These are phyloP conservation scores for Lodderomyces beijingensis DNA, from an alignment of 1,139 yeast genomes.

Conservation along the genomic window DNA sequence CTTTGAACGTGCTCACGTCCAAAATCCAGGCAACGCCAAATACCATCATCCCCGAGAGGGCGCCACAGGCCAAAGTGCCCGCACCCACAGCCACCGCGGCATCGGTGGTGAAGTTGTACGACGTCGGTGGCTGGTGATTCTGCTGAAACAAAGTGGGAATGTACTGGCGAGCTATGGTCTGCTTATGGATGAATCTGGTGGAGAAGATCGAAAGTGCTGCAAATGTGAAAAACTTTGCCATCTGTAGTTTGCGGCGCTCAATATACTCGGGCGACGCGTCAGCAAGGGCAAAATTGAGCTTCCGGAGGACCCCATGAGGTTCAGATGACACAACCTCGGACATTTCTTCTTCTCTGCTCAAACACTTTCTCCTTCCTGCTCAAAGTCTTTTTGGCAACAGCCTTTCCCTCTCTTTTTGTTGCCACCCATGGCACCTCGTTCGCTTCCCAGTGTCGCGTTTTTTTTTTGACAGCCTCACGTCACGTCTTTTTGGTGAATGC, in stretches of 20 bases:
- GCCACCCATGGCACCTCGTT: too few species aligned
- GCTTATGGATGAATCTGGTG: constrained; percentile 69
- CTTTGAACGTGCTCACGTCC: constrained; percentile 65
- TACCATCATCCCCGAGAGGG: constrained; percentile 67
- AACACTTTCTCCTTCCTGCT: too few species aligned
- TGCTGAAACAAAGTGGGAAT: constrained; percentile 79
- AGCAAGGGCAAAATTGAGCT: constrained; percentile 28
- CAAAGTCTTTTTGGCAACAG: too few species aligned
- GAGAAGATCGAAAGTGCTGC: constrained; percentile 70
- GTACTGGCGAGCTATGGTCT: constrained; percentile 70
- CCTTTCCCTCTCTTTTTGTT: too few species aligned
- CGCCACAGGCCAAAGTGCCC: constrained; percentile 70
- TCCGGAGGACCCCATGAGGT: constrained; percentile 10
- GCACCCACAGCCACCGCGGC: constrained; percentile 85
- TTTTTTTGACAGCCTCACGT: too few species aligned
- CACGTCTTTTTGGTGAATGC: too few species aligned
- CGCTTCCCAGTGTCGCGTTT: too few species aligned
- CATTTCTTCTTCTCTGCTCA: too few species aligned
- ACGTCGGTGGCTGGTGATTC: constrained; percentile 75
- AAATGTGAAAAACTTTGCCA: constrained; percentile 67
- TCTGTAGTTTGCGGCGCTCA: constrained; percentile 63
- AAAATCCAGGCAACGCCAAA: constrained; percentile 78
- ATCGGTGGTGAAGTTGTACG: constrained; percentile 73
- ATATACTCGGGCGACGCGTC: constrained; percentile 41
- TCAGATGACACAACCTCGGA: too few species aligned